These are phyloP conservation scores for Eimeria acervulina DNA, from an alignment of 169 alveolate genomes.

Conservation along the genomic window DNA sequence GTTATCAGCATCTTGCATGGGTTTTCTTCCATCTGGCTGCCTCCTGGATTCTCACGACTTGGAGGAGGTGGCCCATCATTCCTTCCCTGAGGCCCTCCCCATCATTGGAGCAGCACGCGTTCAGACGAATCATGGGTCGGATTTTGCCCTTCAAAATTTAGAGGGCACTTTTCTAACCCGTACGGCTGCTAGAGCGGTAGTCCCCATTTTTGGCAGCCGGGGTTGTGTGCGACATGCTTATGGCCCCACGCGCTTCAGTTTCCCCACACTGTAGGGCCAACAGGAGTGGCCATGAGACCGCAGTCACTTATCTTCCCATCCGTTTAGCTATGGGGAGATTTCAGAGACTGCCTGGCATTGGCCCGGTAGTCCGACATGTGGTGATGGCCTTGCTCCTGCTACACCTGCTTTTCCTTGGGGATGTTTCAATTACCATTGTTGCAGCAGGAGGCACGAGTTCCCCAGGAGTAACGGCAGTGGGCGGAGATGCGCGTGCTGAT, in stretches of 20 bases:
- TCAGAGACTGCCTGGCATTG: neutral
- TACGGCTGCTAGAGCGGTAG: neutral
- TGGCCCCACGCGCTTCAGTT: neutral
- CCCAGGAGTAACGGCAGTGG: neutral
- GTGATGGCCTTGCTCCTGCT: constrained; percentile 37
- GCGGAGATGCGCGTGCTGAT: neutral
- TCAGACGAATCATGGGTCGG: neutral
- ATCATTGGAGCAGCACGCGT: neutral
- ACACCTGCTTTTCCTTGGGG: constrained; percentile 36
- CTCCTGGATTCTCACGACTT: neutral
- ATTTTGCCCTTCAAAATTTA: neutral
- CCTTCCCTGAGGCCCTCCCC: neutral
- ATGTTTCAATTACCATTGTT: neutral
- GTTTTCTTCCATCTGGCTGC: neutral
- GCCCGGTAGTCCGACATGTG: constrained; percentile 8
- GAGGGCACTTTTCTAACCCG: neutral
- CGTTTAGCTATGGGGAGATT: constrained; percentile 4
- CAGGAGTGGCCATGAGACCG: constrained; percentile 43
- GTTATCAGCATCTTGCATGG: neutral
- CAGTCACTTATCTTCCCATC: neutral
- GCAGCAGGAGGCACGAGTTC: neutral
- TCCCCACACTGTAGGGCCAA: constrained; percentile 48
- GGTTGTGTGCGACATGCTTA: neutral
- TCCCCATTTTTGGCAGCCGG: neutral
- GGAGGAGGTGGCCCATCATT: neutral